phyloP scores from a whole-genome alignment of 2,329 filamentous ascomycete species.

The Venturia oleaginea region DNA sequence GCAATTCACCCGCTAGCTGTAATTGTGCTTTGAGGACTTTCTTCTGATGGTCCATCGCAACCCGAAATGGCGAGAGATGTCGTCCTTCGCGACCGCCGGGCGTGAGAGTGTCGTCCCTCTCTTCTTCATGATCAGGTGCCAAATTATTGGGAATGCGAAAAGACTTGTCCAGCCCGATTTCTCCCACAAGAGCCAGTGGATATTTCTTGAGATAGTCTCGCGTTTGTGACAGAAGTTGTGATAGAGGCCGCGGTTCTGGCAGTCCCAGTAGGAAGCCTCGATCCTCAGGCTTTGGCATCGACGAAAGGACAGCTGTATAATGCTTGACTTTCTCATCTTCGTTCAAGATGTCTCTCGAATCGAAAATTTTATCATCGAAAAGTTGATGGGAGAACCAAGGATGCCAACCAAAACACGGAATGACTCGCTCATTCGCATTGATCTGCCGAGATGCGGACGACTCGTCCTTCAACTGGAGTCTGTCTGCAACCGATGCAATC shows the following conservation, averaged over 20 bases:
- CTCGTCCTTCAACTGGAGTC: conserved; percentile 34
- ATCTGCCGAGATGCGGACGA: conserved; percentile 20
- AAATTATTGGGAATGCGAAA: conserved; percentile 62
- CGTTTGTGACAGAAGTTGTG: conserved; percentile 48
- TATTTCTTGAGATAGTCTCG: conserved; percentile 45
- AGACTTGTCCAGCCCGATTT: conserved; percentile 68
- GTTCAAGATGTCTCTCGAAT: conserved; percentile 24
- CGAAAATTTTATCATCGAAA: conserved; percentile 47
- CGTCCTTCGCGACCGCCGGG: conserved; percentile 64
- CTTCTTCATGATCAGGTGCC: conserved; percentile 32
- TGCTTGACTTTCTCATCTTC: conserved; percentile 45
- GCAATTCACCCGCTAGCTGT: conserved; percentile 58
- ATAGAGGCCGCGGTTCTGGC: conserved; percentile 53
- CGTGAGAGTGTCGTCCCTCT: conserved; percentile 46
- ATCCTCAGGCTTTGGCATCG: conserved; percentile 44
- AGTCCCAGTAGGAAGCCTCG: conserved; percentile 42
- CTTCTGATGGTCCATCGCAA: conserved; percentile 60
- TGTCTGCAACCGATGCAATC: conserved; percentile 51
- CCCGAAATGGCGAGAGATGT: conserved; percentile 56
- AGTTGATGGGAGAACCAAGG: conserved; percentile 79
- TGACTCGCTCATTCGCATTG: conserved; percentile 34
- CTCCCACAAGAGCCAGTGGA: conserved; percentile 61
- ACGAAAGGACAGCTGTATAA: conserved; percentile 54
- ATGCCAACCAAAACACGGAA: conserved; percentile 80
- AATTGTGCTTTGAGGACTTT: conserved; percentile 58